Evolutionary conservation across 768 basidiomycete genomes (phyloP), one percentile per base, ranked within the genome.

Genomic region (Tricholoma bakamatsutake): DNA sequence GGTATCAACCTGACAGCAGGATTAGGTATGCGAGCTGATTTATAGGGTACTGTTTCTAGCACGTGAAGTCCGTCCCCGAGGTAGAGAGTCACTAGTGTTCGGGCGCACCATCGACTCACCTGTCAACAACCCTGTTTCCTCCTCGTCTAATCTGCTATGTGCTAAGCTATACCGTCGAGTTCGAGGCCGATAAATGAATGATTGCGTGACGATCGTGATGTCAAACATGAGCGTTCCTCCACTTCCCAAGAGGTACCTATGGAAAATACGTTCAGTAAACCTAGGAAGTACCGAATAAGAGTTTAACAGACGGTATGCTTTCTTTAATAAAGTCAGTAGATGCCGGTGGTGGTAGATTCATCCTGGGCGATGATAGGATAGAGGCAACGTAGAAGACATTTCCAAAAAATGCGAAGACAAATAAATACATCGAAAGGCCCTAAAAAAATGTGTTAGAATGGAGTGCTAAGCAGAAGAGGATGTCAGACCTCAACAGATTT

Each of bases 221-320:
- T 99, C 97, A 68, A 98, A 98, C 61, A 93, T 70, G 15, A 98
- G 81, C 0, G 96, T 98, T 2, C 97, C 97, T 39, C 82, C 94
- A 56, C 91, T 93, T 33, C 96, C 96, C 1, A 98, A 73, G 0
- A 98, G 77, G 66, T 94, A 98, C 50, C 90, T 91, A 47, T 24
- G 24, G 56, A 56, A 52, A 45, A 52, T 43, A 53, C 17, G 47
- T 13, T 43, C n/a, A 49, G 46, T 27, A 13, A 11, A 27, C 12
- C 15, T 24, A 53, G 10, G 52, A 35, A 37, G n/a, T 46, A 28
- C 24, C 8, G 12, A 34, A 24, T 24, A 24, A 49, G 49, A 46
- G 48, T 50, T 40, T 11, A 15, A 82, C 90, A 62, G 63, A 95
- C 91, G 93, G 93, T 57, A 94, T 80, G 62, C 85, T 89, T 70